Percentiles rank a stretch among this genome's conserved stretches.
phyloP scores from a whole-genome alignment of 371 early-diverging fungal genomes.

The Syncephalastrum racemosum region DNA sequence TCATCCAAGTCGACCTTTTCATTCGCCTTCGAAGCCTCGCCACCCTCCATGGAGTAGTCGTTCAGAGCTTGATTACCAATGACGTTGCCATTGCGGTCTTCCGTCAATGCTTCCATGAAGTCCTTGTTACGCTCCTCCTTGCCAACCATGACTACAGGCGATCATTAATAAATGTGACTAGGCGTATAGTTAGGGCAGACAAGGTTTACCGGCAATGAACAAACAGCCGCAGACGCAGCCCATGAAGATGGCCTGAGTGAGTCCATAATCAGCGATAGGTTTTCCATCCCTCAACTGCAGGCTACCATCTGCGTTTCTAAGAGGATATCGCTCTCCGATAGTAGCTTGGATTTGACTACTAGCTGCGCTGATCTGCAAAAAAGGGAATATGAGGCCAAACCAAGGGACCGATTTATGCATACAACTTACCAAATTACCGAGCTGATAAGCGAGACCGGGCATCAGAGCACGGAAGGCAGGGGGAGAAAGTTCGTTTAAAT shows the following conservation, averaged over 20 bases:
- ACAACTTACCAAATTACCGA: slow-evolving; percentile 54
- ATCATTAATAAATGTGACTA: background rate
- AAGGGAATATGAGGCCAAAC: too few species aligned
- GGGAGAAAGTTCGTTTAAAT: slow-evolving; percentile 65
- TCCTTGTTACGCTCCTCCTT: slow-evolving; percentile 39
- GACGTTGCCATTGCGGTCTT: slow-evolving; percentile 15
- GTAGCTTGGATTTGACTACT: slow-evolving; percentile 65
- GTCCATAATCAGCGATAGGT: slow-evolving; percentile 58
- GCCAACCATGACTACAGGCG: slow-evolving; percentile 26
- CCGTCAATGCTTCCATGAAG: slow-evolving; percentile 27
- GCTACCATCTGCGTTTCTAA: slow-evolving; percentile 29
- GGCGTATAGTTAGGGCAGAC: too few species aligned
- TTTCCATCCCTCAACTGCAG: slow-evolving; percentile 32
- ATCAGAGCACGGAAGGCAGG: slow-evolving; percentile 60
- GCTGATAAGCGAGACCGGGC: slow-evolving; percentile 65
- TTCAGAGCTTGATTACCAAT: slow-evolving; percentile 24
- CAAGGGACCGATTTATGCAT: background rate
- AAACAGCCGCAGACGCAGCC: slow-evolving; percentile 43
- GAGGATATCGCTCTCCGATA: slow-evolving; percentile 47
- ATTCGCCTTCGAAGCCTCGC: slow-evolving; percentile 8
- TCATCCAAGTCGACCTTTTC: too few species aligned
- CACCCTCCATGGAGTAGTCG: slow-evolving; percentile 27
- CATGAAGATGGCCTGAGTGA: slow-evolving; percentile 60
- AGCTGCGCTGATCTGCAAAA: slow-evolving; percentile 48
- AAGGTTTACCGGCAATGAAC: slow-evolving; percentile 24